These are phyloP conservation scores for Mayamaea pseudoterrestris DNA, from an alignment of 108 stramenopile species.

Conservation along the genomic window DNA sequence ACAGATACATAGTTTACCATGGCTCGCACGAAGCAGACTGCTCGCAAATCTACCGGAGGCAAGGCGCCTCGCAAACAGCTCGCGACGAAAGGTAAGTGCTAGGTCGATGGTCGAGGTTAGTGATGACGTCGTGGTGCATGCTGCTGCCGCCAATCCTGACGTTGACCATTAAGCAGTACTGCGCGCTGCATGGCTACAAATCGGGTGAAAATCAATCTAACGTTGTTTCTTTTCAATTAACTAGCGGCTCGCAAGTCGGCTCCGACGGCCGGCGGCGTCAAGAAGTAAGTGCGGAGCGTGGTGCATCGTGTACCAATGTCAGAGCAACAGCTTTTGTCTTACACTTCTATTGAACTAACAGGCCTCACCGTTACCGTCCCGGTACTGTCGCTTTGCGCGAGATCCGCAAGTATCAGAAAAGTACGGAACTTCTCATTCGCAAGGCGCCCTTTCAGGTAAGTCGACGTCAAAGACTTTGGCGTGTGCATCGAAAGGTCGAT, in stretches of 20 bases:
- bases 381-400: slow-evolving; percentile 77
- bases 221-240: slow-evolving; percentile 3
- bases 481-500: too few relatives aligned
- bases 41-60: slow-evolving; percentile 95
- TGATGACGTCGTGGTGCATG: too few relatives aligned
- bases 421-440: slow-evolving; percentile 86
- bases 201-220: too few relatives aligned
- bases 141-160: too few relatives aligned
- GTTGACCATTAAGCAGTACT: too few relatives aligned
- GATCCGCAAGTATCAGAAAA: slow-evolving; percentile 91
- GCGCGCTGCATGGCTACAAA: too few relatives aligned
- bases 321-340: too few relatives aligned
- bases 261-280: slow-evolving; percentile 80
- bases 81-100: slow-evolving; percentile 12
- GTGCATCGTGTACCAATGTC: too few relatives aligned
- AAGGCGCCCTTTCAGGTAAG: slow-evolving; percentile 72
- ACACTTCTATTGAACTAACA: too few relatives aligned
- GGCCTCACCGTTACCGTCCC: slow-evolving; percentile 73
- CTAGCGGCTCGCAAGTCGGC: slow-evolving; percentile 80
- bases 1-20: slow-evolving; percentile 4
- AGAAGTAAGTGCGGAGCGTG: too few relatives aligned
- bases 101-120: too few relatives aligned
- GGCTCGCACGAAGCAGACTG: slow-evolving; percentile 74
- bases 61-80: slow-evolving; percentile 91
- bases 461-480: too few relatives aligned